Evolutionary conservation across 179 eudicot genomes (phyloP), one percentile per base, ranked within the genome.

Genomic region (Nepenthes alata): DNA sequence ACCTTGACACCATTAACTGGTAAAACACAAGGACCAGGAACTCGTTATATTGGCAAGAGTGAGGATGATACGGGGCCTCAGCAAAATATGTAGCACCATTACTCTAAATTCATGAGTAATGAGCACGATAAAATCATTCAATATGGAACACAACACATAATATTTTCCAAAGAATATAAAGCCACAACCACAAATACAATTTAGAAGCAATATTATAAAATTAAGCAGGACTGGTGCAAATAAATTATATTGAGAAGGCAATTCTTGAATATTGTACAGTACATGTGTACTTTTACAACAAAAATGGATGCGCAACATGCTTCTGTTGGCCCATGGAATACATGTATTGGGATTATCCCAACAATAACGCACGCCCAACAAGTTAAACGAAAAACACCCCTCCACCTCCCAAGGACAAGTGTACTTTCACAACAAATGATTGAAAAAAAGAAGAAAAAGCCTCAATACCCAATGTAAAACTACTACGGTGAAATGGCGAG

Each of bases 271-370:
- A 41, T 41, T 7, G 1, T 41, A 41, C 45, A 41, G 45, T 41
- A 4, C 8, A 4, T 41, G 45, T 4, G 8, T 4, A 41, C 54
- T 39, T 64, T 58, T 39, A 15, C 57, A 47, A 53, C 48, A 38
- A 61, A 56, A 47, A 35, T 36, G 6, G 57, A 37, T 35, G 48
- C 7, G 36, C 56, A 63, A 36, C 38, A 55, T 50, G 7, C 62
- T 14, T 11, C 53, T 35, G 39, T 11, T 53, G 56, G 12, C 57
- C 75, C 61, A 60, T 25, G 39, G 55, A 58, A 62, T 67, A 67
- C 71, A 59, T 35, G 15, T 67, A 52, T 39, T 39, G n/a, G 45
- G 51, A 55, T 47, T 53, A 35, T 65, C 37, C 55, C 36, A 6
- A 56, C 11, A 57, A 25, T 55, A 4, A 36, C 51, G 61, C 71